These are phyloP conservation scores for Pelargonium nanum DNA, from an alignment of 345 rosid genomes.

Conservation along the genomic window DNA sequence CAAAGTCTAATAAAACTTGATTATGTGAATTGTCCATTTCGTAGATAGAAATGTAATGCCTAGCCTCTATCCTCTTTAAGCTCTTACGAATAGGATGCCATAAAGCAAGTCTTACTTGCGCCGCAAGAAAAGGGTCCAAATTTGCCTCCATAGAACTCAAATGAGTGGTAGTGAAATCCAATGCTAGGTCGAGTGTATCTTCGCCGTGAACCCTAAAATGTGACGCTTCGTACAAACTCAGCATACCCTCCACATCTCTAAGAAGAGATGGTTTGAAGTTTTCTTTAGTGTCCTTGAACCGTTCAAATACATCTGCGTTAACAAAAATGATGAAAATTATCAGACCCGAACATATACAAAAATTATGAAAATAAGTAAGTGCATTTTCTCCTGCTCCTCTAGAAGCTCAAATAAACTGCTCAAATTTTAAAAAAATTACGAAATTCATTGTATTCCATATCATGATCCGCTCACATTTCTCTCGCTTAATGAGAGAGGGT, in stretches of 20 bases:
- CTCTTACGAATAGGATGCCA: constrained; percentile 7
- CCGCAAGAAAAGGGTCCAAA: not conserved
- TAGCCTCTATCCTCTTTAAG: constrained; percentile 10
- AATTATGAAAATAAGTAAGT: no score
- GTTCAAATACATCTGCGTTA: no score
- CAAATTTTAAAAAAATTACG: no score
- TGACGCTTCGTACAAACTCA: constrained; percentile 24
- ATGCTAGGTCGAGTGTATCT: constrained; percentile 12
- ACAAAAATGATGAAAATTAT: no score
- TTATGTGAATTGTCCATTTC: constrained; percentile 4
- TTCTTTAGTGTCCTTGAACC: constrained; percentile 16
- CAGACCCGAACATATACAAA: no score
- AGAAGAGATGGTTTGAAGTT: constrained; percentile 11
- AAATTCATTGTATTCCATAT: no score
- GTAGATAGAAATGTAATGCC: constrained; percentile 15
- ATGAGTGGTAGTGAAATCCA: constrained; percentile 7
- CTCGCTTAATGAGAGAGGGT: no score
- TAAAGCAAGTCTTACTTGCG: constrained; percentile 7
- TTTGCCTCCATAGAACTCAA: not conserved
- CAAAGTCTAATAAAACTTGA: constrained; percentile 5
- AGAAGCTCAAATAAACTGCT: no score
- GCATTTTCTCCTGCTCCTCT: no score
- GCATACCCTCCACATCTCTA: constrained; percentile 11
- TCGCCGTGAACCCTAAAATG: constrained; percentile 13
- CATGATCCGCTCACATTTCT: no score